phyloP scores from a whole-genome alignment of 768 basidiomycete genomes.

The Baorangia bicolor region DNA sequence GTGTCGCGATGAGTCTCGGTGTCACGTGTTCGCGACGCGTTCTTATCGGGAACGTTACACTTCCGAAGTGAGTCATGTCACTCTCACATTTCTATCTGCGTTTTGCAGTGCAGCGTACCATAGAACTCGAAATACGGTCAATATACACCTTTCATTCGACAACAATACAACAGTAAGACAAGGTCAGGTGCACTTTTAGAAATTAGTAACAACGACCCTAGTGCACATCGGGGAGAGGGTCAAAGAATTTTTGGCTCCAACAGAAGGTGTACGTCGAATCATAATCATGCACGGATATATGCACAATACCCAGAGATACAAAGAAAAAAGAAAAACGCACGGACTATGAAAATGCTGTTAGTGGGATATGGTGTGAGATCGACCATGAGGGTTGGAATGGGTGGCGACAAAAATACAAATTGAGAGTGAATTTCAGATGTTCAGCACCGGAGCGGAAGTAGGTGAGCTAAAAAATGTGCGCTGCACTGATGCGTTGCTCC shows the following conservation, averaged over 20 bases:
- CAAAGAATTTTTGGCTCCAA: slow-evolving; percentile 3
- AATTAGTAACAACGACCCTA: slow-evolving; percentile 9
- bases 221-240: not conserved
- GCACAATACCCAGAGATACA: slow-evolving; percentile 24
- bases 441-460: slow-evolving; percentile 27
- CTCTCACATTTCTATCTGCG: too few relatives aligned
- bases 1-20: not conserved
- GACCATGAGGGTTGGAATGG: slow-evolving; percentile 5
- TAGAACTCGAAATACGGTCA: not conserved
- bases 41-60: not conserved
- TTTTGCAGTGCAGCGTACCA: too few relatives aligned
- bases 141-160: slow-evolving; percentile 12
- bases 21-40: slow-evolving; percentile 22
- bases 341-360: slow-evolving; percentile 11
- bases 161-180: slow-evolving; percentile 18
- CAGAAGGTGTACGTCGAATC: slow-evolving; percentile 8
- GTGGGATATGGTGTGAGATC: slow-evolving; percentile 9
- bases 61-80: too few relatives aligned
- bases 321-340: not conserved
- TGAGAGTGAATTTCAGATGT: slow-evolving; percentile 20
- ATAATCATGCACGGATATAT: slow-evolving; percentile 27
- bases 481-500: slow-evolving; percentile 56
- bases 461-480: slow-evolving; percentile 41
- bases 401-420: slow-evolving; percentile 25
- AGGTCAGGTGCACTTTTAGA: slow-evolving; percentile 3